Base-by-base conservation (phyloP, 305 asterid genomes). In the Caryopteris hybrid region DNA sequence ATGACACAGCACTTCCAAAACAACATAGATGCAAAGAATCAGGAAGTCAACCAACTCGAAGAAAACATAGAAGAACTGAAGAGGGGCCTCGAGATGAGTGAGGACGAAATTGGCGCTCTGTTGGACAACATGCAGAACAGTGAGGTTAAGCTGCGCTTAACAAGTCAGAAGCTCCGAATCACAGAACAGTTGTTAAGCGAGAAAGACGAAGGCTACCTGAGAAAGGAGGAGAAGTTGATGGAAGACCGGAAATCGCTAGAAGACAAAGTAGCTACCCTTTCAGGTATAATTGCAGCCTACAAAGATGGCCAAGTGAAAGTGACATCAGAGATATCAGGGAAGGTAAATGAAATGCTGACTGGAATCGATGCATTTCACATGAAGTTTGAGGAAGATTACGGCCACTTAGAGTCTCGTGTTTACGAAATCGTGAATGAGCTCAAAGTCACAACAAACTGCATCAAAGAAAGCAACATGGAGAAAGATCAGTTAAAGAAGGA, bases 341-440 rank as follows among this genome's bases (percentile, higher is more conserved):
- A 72, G 57, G 85, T 86, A n/a, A 80, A 76, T 48, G 63, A 36
- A 31, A 80, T 84, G 18, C 18, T 83, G 64, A 81, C 69, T 22
- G 86, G 77, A 57, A 80, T 85, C 8, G 98, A 90, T 58, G 74
- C 88, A 23, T 86, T 88, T 66, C 76, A 68, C 66, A 73, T 81
- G 81, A 90, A 90, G 86, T 85, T 84, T 27, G 97, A 93, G 84
- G 98, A 93, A 83, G 97, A 86, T 68, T 81, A 81, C 27, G 92
- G 98, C 11, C 96, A 84, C 86, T 51, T 88, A 68, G 96, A 90
- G 82, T 84, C 95, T 64, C 91, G 97, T 18, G 70, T 88, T 34
- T 84, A 84, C 50, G 96, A 88, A 74, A 77, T 83, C 64, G 71
- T 79, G 48, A 82, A 83, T 39, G 97, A 90, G 81, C 82, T 90